phyloP scores from a whole-genome alignment of 208 protist species.

The Crithidia mellificae region DNA sequence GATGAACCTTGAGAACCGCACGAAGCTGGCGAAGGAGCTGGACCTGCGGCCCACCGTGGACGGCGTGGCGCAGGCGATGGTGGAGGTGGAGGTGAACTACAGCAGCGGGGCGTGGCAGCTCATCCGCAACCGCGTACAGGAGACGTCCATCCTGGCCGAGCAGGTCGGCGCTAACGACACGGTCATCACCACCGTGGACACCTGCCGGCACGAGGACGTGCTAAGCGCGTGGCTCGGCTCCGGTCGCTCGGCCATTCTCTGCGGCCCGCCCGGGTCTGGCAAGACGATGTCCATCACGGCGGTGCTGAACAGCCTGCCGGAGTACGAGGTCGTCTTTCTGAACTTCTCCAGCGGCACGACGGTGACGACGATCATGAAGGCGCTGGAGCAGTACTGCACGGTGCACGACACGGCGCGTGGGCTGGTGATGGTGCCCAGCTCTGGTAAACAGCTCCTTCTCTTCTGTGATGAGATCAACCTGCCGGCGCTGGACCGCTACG shows the following conservation, averaged over 20 bases:
- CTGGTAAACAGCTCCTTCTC: constrained; percentile 95
- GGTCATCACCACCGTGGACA: constrained; percentile 99
- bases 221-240: constrained; percentile 95
- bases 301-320: constrained; percentile 84
- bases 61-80: constrained; percentile 45
- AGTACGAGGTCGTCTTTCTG: constrained; percentile 96
- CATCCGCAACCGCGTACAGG: constrained; percentile 73
- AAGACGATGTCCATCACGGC: constrained; percentile 98
- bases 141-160: constrained; percentile 89
- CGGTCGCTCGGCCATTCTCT: constrained; percentile 95
- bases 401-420: constrained; percentile 91
- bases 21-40: constrained; percentile 62
- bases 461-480: constrained; percentile 99
- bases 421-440: constrained; percentile 87
- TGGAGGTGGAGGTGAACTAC: constrained; percentile 88
- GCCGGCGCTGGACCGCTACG: constrained; percentile 96
- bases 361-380: constrained; percentile 96
- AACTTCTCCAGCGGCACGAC: constrained; percentile 99
- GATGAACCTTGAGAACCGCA: constrained; percentile 58
- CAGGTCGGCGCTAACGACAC: constrained; percentile 93
- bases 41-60: constrained; percentile 38
- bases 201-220: constrained; percentile 96
- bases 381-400: constrained; percentile 97
- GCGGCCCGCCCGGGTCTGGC: constrained; percentile 97
- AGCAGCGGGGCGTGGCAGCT: constrained; percentile 77